A percentile compares a stretch with the other conserved stretches of the same genome.
phyloP scores from a whole-genome alignment of 805 yeast genomes.

The Starmerella stigmatis region DNA sequence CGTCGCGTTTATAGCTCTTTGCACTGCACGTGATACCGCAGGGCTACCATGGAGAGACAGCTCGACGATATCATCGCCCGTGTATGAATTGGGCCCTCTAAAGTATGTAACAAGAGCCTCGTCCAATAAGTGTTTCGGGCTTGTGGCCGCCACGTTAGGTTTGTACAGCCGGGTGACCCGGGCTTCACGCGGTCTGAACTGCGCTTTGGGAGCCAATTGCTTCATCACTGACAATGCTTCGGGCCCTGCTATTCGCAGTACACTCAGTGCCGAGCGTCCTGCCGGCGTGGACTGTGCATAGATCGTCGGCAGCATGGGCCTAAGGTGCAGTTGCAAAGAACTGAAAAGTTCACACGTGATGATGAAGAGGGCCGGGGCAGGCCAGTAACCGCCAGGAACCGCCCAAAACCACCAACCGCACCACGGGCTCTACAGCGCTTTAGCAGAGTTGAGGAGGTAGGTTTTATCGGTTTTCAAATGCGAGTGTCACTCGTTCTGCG shows the following conservation, averaged over 20 bases:
- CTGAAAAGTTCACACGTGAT: slow-evolving; percentile 3
- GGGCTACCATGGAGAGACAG: slow-evolving; percentile 91
- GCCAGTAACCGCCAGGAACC: too few relatives aligned
- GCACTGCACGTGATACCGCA: slow-evolving; percentile 64
- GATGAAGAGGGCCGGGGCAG: too few relatives aligned
- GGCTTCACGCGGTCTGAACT: slow-evolving; percentile 46
- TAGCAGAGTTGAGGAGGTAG: too few relatives aligned
- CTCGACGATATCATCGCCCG: slow-evolving; percentile 87
- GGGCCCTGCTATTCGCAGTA: slow-evolving; percentile 73
- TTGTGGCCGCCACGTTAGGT: too few relatives aligned
- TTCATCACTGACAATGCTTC: slow-evolving; percentile 22
- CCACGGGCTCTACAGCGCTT: too few relatives aligned
- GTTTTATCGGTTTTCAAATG: too few relatives aligned
- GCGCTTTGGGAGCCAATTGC: slow-evolving; percentile 17
- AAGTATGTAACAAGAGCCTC: slow-evolving; percentile 65
- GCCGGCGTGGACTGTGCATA: slow-evolving; percentile 84
- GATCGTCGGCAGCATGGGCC: slow-evolving; percentile 48
- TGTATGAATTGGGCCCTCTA: slow-evolving; percentile 64
- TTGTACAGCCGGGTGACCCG: slow-evolving; percentile 47
- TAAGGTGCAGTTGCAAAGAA: background rate
- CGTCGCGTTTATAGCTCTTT: slow-evolving; percentile 43
- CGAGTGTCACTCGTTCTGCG: slow-evolving; percentile 7
- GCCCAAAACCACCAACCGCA: too few relatives aligned
- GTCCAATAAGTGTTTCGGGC: too few relatives aligned
- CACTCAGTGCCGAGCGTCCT: slow-evolving; percentile 76